A percentile compares a stretch with the other conserved stretches of the same genome.
Evolutionary conservation across 2,329 filamentous ascomycete genomes (phyloP).

Genomic region (Nothopassalora personata): DNA sequence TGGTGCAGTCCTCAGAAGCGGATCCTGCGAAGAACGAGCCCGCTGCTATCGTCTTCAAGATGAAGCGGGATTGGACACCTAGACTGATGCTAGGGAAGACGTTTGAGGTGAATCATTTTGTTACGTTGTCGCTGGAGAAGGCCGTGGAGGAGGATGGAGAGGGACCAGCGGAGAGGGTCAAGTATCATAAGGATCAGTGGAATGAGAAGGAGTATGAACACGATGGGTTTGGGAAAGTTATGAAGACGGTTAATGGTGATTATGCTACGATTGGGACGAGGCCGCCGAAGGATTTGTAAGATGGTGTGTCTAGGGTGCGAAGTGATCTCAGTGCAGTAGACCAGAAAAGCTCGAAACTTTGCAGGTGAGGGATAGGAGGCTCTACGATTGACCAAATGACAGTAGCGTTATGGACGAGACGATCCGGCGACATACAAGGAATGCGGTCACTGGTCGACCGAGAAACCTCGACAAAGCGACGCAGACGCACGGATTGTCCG

Average conservation of each 20-base stretch:
- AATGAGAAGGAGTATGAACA: conserved; percentile 47
- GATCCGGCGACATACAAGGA: too few relatives aligned
- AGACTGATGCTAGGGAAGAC: conserved; percentile 35
- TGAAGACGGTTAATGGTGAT: conserved; percentile 47
- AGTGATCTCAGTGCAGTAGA: neutral
- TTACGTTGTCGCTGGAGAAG: conserved; percentile 35
- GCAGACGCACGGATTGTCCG: too few relatives aligned
- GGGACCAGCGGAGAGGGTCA: conserved; percentile 37
- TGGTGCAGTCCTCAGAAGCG: conserved; percentile 9
- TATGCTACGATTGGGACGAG: conserved; percentile 2
- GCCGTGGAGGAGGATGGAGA: conserved; percentile 13
- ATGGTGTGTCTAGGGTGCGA: neutral
- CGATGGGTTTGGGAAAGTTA: conserved; percentile 42
- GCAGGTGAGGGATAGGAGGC: too few relatives aligned
- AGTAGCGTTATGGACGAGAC: too few relatives aligned
- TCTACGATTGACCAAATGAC: too few relatives aligned
- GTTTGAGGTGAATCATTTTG: conserved; percentile 36
- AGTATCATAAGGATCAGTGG: conserved; percentile 49
- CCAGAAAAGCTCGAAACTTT: neutral
- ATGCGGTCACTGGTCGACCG: too few relatives aligned
- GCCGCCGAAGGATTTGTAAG: conserved; percentile 1
- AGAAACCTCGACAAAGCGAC: too few relatives aligned
- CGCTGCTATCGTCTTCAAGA: conserved; percentile 44
- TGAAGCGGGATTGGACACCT: conserved; percentile 46
- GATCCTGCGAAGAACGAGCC: conserved; percentile 20